These are phyloP conservation scores for Prunus salicina DNA, from an alignment of 306 rosid species.

Conservation along the genomic window DNA sequence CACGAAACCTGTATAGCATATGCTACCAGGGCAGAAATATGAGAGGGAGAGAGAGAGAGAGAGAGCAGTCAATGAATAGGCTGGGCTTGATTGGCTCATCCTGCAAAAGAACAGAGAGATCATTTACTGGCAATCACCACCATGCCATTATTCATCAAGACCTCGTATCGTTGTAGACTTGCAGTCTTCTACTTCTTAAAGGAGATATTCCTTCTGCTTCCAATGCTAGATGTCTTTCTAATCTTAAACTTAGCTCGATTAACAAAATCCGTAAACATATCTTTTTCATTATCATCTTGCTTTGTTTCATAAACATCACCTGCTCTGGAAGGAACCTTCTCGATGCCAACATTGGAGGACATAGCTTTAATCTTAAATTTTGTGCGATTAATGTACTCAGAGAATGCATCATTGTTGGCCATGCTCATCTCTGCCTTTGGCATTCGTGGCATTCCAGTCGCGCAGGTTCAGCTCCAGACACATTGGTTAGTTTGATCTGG, in stretches of 20 bases:
- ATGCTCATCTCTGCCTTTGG: background rate
- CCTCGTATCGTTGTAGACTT: background rate
- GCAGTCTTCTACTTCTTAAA: constrained; percentile 12
- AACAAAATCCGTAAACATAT: constrained; percentile 21
- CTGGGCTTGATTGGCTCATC: too few relatives aligned
- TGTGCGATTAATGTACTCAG: constrained; percentile 22
- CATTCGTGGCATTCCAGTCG: background rate
- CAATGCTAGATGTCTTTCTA: constrained; percentile 25
- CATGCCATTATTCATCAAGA: background rate
- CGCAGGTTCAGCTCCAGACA: background rate
- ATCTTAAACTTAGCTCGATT: constrained; percentile 23
- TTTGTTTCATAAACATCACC: constrained; percentile 8
- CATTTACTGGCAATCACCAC: background rate
- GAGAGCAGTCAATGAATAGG: background rate
- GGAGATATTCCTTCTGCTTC: constrained; percentile 25
- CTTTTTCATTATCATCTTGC: constrained; percentile 15
- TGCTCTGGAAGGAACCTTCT: constrained; percentile 6
- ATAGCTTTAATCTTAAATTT: constrained; percentile 17
- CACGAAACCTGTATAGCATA: background rate
- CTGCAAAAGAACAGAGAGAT: too few relatives aligned
- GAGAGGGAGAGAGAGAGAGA: background rate
- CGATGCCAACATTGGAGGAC: constrained; percentile 18
- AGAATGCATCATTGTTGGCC: constrained; percentile 15
- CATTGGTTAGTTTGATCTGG: background rate
- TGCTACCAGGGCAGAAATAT: background rate